phyloP scores from a whole-genome alignment of 2,329 filamentous ascomycete genomes.

The Botrytis aclada region DNA sequence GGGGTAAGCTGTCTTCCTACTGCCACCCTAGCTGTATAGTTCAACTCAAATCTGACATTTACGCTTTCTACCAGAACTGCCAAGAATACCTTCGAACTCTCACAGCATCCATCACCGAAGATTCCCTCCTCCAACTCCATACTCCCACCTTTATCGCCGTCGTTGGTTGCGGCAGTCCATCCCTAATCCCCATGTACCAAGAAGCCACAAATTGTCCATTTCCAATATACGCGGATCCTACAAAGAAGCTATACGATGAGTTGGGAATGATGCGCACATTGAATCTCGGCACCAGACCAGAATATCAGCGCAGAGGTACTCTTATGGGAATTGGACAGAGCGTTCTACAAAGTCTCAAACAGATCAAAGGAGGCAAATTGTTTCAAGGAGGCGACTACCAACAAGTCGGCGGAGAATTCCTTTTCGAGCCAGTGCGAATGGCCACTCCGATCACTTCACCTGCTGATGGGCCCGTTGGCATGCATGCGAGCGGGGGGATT shows the following conservation, averaged over 20 bases:
- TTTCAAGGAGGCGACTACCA: constrained; percentile 50
- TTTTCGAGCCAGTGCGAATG: constrained; percentile 37
- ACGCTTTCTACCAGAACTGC: constrained; percentile 34
- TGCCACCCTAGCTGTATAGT: not conserved
- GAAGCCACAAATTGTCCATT: constrained; percentile 49
- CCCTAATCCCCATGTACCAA: constrained; percentile 53
- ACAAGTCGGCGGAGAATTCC: constrained; percentile 48
- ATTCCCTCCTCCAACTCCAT: constrained; percentile 35
- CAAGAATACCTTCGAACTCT: constrained; percentile 39
- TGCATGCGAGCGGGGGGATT: constrained; percentile 21
- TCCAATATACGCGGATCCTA: constrained; percentile 56
- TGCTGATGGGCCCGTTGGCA: not conserved
- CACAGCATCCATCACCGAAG: constrained; percentile 32
- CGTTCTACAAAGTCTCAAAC: constrained; percentile 46
- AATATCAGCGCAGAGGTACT: constrained; percentile 47
- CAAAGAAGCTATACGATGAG: constrained; percentile 49
- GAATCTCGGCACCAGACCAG: constrained; percentile 46
- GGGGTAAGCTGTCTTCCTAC: constrained; percentile 32
- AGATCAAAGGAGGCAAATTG: constrained; percentile 41
- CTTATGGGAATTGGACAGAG: constrained; percentile 40
- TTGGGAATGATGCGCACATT: constrained; percentile 53
- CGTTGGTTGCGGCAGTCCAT: constrained; percentile 54
- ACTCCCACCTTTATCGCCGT: constrained; percentile 45
- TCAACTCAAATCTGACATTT: not conserved
- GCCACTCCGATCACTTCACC: constrained; percentile 27